phyloP scores from a whole-genome alignment of 768 basidiomycete species.

The Amanita subjunquillea region DNA sequence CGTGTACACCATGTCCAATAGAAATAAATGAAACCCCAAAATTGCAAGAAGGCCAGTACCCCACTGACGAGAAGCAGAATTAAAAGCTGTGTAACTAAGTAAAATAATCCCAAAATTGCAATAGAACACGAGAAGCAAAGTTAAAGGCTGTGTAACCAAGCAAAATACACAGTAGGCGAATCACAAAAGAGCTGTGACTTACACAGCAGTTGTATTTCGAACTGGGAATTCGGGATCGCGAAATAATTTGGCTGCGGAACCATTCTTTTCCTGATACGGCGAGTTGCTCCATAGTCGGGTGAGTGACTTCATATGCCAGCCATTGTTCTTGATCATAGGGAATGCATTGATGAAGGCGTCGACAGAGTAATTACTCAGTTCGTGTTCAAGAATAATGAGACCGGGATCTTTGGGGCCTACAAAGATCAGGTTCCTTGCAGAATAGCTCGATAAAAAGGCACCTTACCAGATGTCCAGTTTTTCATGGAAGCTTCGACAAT shows the following conservation, averaged over 20 bases:
- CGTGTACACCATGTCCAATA: neutral
- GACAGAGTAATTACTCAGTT: slow-evolving; percentile 51
- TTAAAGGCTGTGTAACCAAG: neutral
- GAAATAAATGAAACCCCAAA: neutral
- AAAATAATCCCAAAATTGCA: neutral
- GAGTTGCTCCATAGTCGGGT: slow-evolving; percentile 29
- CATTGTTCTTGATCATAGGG: slow-evolving; percentile 51
- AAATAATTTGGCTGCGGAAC: slow-evolving; percentile 11
- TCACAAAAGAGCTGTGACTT: neutral
- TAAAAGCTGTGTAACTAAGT: neutral
- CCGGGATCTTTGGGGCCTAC: slow-evolving; percentile 66
- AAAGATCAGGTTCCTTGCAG: neutral
- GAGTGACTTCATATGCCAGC: slow-evolving; percentile 62
- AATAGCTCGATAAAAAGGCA: neutral
- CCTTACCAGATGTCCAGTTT: slow-evolving; percentile 44
- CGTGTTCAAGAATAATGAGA: slow-evolving; percentile 79
- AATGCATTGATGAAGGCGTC: slow-evolving; percentile 57
- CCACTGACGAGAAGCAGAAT: neutral
- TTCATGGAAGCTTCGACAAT: slow-evolving; percentile 39
- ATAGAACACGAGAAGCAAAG: neutral
- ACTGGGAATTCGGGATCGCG: neutral
- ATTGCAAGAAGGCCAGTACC: neutral
- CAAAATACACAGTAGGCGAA: neutral
- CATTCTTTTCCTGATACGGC: slow-evolving; percentile 37
- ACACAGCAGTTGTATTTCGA: neutral